Conservation (phyloP, 257 asterid genomes). For the Solanum ossicruentum region DNA sequence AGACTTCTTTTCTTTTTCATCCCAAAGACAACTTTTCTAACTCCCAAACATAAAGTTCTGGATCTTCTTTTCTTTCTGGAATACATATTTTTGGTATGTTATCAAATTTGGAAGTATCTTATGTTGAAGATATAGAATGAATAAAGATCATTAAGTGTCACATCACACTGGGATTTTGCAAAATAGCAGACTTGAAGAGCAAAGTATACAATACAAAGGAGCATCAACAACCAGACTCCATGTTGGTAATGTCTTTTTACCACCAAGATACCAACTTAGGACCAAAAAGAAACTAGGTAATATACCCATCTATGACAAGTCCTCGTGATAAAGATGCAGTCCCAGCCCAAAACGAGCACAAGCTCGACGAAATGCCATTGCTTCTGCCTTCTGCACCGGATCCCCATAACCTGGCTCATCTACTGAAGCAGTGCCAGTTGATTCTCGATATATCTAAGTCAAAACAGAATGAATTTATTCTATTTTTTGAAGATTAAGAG, state of each 20-base stretch:
- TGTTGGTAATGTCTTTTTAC: neutral
- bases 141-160: too few species aligned
- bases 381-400: conserved; percentile 82
- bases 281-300: neutral
- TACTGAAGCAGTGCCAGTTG: conserved; percentile 67
- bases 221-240: neutral
- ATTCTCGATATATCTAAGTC: conserved; percentile 60
- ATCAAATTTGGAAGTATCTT: neutral
- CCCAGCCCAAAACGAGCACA: conserved; percentile 92
- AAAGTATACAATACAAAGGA: too few species aligned
- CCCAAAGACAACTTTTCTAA: neutral
- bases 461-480: neutral
- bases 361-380: conserved; percentile 94
- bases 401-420: conserved; percentile 52
- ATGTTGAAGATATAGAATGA: too few species aligned
- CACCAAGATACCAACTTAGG: neutral
- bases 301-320: conserved; percentile 24
- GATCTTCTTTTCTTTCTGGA: neutral
- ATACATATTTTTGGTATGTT: neutral
- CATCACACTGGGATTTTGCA: too few species aligned
- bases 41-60: neutral
- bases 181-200: too few species aligned
- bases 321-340: conserved; percentile 86
- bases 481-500: neutral
- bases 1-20: too few species aligned